phyloP scores from a whole-genome alignment of 1,284 basidiomycete genomes.

The Ceratobasidium sp. region DNA sequence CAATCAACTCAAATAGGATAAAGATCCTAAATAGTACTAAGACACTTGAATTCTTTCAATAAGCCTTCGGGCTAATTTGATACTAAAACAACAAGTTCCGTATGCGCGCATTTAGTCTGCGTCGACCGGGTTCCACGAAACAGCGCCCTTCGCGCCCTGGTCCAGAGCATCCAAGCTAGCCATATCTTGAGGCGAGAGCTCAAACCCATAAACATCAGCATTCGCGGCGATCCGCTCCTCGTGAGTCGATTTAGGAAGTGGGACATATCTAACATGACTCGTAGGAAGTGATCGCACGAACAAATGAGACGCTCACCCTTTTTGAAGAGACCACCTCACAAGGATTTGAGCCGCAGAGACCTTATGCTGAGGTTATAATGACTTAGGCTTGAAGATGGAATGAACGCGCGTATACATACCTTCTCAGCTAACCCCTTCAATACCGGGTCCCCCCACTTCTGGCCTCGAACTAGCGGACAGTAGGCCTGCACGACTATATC shows the following conservation, averaged over 20 bases:
- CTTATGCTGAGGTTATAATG: slow-evolving; percentile 62
- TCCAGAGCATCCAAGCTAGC: slow-evolving; percentile 66
- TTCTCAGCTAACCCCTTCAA: slow-evolving; percentile 70
- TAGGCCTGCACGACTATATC: slow-evolving; percentile 83
- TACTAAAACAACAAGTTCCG: neutral
- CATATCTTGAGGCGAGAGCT: slow-evolving; percentile 67
- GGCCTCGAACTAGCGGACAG: slow-evolving; percentile 76
- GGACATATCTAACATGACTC: slow-evolving; percentile 61
- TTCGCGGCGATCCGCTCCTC: slow-evolving; percentile 70
- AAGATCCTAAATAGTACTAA: too few species aligned
- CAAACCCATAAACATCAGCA: slow-evolving; percentile 71
- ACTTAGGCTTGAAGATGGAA: neutral
- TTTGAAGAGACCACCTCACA: slow-evolving; percentile 86
- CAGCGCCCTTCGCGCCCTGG: slow-evolving; percentile 63
- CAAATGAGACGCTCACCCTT: slow-evolving; percentile 66
- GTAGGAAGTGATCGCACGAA: neutral
- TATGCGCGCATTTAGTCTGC: slow-evolving; percentile 47
- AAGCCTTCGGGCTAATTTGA: neutral
- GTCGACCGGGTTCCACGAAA: slow-evolving; percentile 61
- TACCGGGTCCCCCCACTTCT: slow-evolving; percentile 67
- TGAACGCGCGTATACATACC: slow-evolving; percentile 56
- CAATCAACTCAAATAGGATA: too few species aligned
- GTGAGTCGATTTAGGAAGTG: slow-evolving; percentile 73
- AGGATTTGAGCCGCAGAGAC: slow-evolving; percentile 80
- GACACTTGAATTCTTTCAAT: too few species aligned